Conservation (phyloP, 2,329 filamentous ascomycete genomes). For the Curvularia verruculosa region DNA sequence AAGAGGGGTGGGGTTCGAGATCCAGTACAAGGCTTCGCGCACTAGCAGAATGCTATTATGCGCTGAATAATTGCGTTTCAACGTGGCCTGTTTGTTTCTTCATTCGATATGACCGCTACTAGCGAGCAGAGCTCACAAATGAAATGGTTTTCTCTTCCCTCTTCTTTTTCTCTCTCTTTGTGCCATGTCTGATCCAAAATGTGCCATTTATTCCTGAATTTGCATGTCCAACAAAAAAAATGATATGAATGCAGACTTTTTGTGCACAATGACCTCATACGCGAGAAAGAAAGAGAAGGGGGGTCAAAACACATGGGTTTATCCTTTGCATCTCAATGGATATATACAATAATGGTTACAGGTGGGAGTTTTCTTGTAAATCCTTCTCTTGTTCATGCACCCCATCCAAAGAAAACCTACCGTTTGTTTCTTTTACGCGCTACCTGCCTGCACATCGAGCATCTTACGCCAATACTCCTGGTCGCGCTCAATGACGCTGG, state of each 20-base stretch:
- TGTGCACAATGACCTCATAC: not conserved
- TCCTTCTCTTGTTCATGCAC: not conserved
- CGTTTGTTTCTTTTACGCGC: slow-evolving; percentile 2
- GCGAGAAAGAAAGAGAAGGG: not conserved
- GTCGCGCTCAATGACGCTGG: slow-evolving; percentile 28
- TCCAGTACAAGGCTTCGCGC: slow-evolving; percentile 6
- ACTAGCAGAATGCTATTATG: slow-evolving; percentile 8
- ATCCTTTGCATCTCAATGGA: slow-evolving; percentile 1
- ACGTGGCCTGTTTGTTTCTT: not conserved
- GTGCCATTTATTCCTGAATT: not conserved
- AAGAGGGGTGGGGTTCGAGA: not conserved
- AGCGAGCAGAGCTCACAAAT: slow-evolving; percentile 5
- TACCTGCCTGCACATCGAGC: slow-evolving; percentile 24
- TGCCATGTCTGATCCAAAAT: not conserved
- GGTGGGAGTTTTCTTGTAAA: not conserved
- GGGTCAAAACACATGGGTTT: not conserved
- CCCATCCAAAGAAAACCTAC: not conserved
- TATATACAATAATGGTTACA: slow-evolving; percentile 26
- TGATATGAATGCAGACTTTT: not conserved
- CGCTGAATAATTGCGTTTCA: slow-evolving; percentile 9
- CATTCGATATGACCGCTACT: slow-evolving; percentile 6
- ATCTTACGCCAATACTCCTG: slow-evolving; percentile 31
- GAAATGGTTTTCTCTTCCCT: slow-evolving; percentile 3
- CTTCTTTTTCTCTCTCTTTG: not conserved
- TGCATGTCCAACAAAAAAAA: not conserved